A percentile compares a stretch with the other conserved stretches of the same genome.
These are phyloP conservation scores for Epichloe gansuensis DNA, from an alignment of 2,329 filamentous ascomycete species.

Conservation along the genomic window DNA sequence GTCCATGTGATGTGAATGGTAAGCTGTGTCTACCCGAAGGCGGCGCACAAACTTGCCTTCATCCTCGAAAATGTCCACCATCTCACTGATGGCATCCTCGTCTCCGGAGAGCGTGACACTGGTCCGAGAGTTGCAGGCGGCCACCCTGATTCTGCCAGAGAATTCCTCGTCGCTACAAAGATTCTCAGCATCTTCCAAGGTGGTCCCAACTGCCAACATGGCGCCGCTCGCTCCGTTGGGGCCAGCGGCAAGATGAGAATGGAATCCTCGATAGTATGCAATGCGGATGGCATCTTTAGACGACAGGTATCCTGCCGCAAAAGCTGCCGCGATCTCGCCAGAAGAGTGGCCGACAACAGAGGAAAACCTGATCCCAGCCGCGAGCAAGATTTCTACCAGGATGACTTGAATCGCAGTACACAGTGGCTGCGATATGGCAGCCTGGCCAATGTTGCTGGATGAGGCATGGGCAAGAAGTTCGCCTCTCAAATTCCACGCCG, in stretches of 20 bases:
- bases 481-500: slow-evolving; percentile 2
- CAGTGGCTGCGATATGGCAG: slow-evolving; percentile 17
- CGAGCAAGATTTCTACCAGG: slow-evolving; percentile 24
- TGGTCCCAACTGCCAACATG: slow-evolving; percentile 14
- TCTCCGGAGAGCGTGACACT: slow-evolving; percentile 21
- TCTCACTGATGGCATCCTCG: slow-evolving; percentile 14
- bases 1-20: slow-evolving; percentile 29
- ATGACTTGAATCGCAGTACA: slow-evolving; percentile 28
- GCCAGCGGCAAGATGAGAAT: slow-evolving; percentile 1
- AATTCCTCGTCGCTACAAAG: slow-evolving; percentile 10
- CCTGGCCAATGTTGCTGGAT: background rate
- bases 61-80: slow-evolving; percentile 12
- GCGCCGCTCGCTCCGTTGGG: background rate
- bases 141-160: slow-evolving; percentile 13
- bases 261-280: slow-evolving; percentile 6
- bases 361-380: slow-evolving; percentile 17
- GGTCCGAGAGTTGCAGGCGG: slow-evolving; percentile 12
- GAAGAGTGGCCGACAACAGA: slow-evolving; percentile 27
- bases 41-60: slow-evolving; percentile 16
- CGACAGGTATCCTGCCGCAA: slow-evolving; percentile 17
- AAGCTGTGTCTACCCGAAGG: slow-evolving; percentile 27
- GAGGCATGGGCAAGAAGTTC: background rate
- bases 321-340: slow-evolving; percentile 31
- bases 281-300: slow-evolving; percentile 3
- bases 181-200: slow-evolving; percentile 1